These are phyloP conservation scores for Simplicillium sp. DNA, from an alignment of 2,329 filamentous ascomycete species.

Conservation along the genomic window DNA sequence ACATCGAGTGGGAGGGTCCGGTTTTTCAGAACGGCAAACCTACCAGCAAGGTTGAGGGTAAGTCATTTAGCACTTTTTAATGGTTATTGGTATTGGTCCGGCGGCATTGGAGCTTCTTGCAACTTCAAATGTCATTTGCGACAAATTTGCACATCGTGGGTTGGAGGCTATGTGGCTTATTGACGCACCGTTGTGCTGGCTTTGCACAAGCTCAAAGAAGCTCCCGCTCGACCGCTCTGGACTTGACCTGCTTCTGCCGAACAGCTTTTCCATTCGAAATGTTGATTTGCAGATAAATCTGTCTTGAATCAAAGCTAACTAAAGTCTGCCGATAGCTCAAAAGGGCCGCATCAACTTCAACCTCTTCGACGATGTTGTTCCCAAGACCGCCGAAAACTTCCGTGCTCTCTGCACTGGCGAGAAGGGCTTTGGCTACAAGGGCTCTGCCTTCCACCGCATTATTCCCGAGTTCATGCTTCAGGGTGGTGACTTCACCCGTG, in stretches of 20 bases:
- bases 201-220: too few species aligned
- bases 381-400: constrained; percentile 85
- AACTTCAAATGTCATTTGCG: not conserved
- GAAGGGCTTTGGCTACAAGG: constrained; percentile 75
- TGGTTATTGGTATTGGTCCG: not conserved
- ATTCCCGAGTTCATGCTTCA: constrained; percentile 93
- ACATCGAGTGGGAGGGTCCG: constrained; percentile 64
- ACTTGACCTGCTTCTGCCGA: not conserved
- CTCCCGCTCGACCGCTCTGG: too few species aligned
- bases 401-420: constrained; percentile 70
- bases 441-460: constrained; percentile 84
- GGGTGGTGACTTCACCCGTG: constrained; percentile 90
- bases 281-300: not conserved
- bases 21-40: constrained; percentile 50
- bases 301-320: too few species aligned
- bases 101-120: not conserved
- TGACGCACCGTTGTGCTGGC: too few species aligned
- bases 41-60: constrained; percentile 50
- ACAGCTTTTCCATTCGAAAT: not conserved
- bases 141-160: too few species aligned
- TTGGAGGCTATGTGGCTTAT: too few species aligned
- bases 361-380: constrained; percentile 77
- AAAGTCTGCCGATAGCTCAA: constrained; percentile 43
- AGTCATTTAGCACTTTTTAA: constrained; percentile 19
- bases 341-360: constrained; percentile 77